These are phyloP conservation scores for Oryza coarctata DNA, from an alignment of 176 grass and related monocot species.

Conservation along the genomic window DNA sequence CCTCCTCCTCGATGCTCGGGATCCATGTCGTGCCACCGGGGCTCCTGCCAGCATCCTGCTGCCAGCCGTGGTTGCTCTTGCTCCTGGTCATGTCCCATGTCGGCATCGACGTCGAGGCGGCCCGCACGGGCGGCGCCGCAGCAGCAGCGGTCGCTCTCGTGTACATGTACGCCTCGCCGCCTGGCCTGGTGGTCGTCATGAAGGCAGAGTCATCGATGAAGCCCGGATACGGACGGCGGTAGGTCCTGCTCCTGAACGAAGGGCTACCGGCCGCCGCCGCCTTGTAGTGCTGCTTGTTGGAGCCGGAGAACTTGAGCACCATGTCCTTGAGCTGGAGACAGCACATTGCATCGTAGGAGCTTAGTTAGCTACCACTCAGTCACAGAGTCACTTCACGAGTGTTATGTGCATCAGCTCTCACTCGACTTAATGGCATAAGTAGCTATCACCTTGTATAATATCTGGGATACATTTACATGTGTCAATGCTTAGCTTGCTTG, in stretches of 20 bases:
- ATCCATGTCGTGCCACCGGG: slow-evolving; percentile 19
- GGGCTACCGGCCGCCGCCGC: slow-evolving; percentile 22
- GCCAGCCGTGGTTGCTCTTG: slow-evolving; percentile 19
- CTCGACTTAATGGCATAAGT: slow-evolving; percentile 20
- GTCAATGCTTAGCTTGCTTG: not conserved
- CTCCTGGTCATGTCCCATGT: slow-evolving; percentile 49
- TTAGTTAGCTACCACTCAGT: slow-evolving; percentile 16
- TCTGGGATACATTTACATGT: not conserved
- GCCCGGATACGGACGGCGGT: slow-evolving; percentile 45
- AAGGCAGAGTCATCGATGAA: slow-evolving; percentile 52
- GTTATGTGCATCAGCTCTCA: slow-evolving; percentile 35
- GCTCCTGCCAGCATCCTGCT: slow-evolving; percentile 17
- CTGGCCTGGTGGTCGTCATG: not conserved
- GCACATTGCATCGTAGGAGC: slow-evolving; percentile 34
- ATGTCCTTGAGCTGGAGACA: slow-evolving; percentile 94
- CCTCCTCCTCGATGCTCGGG: slow-evolving; percentile 17
- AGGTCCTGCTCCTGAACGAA: slow-evolving; percentile 43
- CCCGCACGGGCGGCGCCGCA: not conserved
- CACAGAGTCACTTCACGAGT: not conserved
- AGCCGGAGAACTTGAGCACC: slow-evolving; percentile 96
- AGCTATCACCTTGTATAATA: not conserved
- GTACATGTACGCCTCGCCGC: slow-evolving; percentile 35
- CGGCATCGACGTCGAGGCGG: slow-evolving; percentile 31
- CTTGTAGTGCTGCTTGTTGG: slow-evolving; percentile 60
- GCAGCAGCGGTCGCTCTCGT: not conserved